Evolutionary conservation across 306 rosid species (phyloP).

Genomic region (Pyrus communis): DNA sequence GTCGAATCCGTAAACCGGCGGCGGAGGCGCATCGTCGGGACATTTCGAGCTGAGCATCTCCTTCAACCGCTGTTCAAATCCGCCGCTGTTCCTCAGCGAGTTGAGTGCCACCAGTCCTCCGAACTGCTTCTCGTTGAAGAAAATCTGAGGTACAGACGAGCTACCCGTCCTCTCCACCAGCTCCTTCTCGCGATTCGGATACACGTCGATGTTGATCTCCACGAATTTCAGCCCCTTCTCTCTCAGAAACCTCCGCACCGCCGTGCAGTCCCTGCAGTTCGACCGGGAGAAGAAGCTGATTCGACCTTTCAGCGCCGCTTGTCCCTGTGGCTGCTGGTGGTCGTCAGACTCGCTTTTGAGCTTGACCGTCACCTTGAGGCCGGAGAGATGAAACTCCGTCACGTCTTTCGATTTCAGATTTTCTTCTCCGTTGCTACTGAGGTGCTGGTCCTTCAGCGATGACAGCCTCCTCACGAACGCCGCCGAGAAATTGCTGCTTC

Average conservation of each 20-base stretch:
- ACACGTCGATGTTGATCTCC: slow-evolving; percentile 93
- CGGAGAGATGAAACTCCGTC: slow-evolving; percentile 65
- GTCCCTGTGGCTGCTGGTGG: neutral
- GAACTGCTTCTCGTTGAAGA: slow-evolving; percentile 83
- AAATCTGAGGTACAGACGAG: slow-evolving; percentile 66
- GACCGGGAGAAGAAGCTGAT: slow-evolving; percentile 85
- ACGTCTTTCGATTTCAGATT: slow-evolving; percentile 11
- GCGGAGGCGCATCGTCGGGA: slow-evolving; percentile 55
- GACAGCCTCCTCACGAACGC: slow-evolving; percentile 54
- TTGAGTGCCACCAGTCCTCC: slow-evolving; percentile 88
- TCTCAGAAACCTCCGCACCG: slow-evolving; percentile 59
- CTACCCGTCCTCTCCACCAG: slow-evolving; percentile 55
- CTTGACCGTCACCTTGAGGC: slow-evolving; percentile 51
- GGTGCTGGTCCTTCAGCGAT: slow-evolving; percentile 30
- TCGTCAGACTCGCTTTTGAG: slow-evolving; percentile 22
- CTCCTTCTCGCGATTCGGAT: slow-evolving; percentile 54
- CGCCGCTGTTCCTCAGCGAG: slow-evolving; percentile 75
- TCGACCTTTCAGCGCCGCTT: slow-evolving; percentile 43
- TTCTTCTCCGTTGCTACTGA: slow-evolving; percentile 1
- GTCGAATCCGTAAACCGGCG: slow-evolving; percentile 69
- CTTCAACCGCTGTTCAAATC: slow-evolving; percentile 51
- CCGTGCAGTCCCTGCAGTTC: slow-evolving; percentile 76
- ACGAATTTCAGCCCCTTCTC: slow-evolving; percentile 55
- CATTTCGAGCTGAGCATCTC: slow-evolving; percentile 41
- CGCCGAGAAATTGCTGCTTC: slow-evolving; percentile 45